A percentile compares a stretch with the other conserved stretches of the same genome.
phyloP scores from a whole-genome alignment of 2,329 filamentous ascomycete species.

The Falciphora oryzae region DNA sequence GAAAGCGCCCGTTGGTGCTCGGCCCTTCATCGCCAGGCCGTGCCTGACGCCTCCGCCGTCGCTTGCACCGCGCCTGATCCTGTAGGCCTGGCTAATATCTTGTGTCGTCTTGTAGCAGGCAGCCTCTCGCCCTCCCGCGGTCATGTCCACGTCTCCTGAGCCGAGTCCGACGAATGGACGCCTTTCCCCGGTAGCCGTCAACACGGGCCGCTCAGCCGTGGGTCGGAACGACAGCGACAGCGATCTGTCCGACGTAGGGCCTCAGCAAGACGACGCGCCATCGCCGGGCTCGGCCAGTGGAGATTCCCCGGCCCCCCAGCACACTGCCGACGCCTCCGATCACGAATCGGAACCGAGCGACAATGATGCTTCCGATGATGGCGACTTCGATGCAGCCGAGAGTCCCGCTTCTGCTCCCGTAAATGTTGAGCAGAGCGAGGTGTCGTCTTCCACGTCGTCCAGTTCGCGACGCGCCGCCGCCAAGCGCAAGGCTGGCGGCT shows the following conservation, averaged over 20 bases:
- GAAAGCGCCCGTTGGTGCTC: not conserved
- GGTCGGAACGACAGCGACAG: constrained; percentile 58
- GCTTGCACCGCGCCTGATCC: not conserved
- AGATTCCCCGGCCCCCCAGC: constrained; percentile 32
- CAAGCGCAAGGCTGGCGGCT: constrained; percentile 63
- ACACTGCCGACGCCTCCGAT: constrained; percentile 29
- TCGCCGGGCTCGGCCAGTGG: constrained; percentile 15
- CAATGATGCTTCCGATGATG: constrained; percentile 58
- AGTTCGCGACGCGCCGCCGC: constrained; percentile 42
- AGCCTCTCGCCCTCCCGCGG: constrained; percentile 56
- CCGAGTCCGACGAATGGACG: constrained; percentile 62
- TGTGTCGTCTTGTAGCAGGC: constrained; percentile 46
- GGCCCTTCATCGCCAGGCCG: not conserved
- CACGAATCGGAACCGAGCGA: constrained; percentile 42
- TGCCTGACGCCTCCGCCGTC: not conserved
- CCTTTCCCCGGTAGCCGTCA: constrained; percentile 47
- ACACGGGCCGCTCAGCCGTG: constrained; percentile 32
- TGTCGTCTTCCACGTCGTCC: constrained; percentile 67
- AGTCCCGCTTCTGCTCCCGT: constrained; percentile 45
- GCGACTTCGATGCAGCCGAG: constrained; percentile 70
- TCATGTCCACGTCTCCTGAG: constrained; percentile 58
- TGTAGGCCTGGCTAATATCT: constrained; percentile 36
- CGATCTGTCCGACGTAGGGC: constrained; percentile 67
- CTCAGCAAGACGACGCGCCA: constrained; percentile 28
- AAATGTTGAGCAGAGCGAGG: constrained; percentile 43